These are phyloP conservation scores for Cryptococcus sp. DNA, from an alignment of 1,284 basidiomycete genomes.

Conservation along the genomic window DNA sequence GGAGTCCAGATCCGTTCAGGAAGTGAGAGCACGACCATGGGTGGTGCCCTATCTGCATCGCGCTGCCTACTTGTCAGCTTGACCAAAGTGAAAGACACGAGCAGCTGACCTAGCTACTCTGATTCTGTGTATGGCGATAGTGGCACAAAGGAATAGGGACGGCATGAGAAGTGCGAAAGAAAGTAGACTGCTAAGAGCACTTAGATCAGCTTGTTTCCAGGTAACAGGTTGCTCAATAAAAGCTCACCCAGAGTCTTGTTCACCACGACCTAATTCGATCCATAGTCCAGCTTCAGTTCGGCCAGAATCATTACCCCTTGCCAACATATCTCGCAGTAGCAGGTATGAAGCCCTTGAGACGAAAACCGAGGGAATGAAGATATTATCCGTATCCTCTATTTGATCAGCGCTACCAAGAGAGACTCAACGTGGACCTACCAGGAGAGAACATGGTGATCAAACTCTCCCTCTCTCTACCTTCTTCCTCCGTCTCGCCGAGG, in stretches of 20 bases:
- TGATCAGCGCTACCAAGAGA: not conserved
- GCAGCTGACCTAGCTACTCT: conserved; percentile 38
- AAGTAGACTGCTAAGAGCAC: conserved; percentile 41
- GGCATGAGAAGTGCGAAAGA: conserved; percentile 46
- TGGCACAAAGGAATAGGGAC: conserved; percentile 39
- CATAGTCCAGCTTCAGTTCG: conserved; percentile 18
- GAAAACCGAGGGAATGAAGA: conserved; percentile 50
- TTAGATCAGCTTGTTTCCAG: conserved; percentile 6
- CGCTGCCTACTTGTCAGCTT: conserved; percentile 32
- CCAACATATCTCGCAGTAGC: conserved; percentile 42
- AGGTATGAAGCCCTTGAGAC: conserved; percentile 49
- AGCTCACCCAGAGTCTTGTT: conserved; percentile 43
- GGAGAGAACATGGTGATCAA: conserved; percentile 87
- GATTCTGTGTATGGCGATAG: conserved; percentile 41
- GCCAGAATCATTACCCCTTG: conserved; percentile 20
- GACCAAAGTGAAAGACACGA: not conserved
- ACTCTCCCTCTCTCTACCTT: conserved; percentile 67
- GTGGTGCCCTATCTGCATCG: conserved; percentile 45
- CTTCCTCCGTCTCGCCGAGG: conserved; percentile 48
- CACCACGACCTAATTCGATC: conserved; percentile 37
- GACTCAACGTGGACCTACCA: conserved; percentile 38
- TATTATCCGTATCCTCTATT: conserved; percentile 47
- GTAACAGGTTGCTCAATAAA: not conserved
- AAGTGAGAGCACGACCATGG: conserved; percentile 43
- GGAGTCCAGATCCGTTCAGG: conserved; percentile 48